Evolutionary conservation across 192 early-diverging fungal genomes (phyloP).

Genomic region (Backusella tarrabulga): DNA sequence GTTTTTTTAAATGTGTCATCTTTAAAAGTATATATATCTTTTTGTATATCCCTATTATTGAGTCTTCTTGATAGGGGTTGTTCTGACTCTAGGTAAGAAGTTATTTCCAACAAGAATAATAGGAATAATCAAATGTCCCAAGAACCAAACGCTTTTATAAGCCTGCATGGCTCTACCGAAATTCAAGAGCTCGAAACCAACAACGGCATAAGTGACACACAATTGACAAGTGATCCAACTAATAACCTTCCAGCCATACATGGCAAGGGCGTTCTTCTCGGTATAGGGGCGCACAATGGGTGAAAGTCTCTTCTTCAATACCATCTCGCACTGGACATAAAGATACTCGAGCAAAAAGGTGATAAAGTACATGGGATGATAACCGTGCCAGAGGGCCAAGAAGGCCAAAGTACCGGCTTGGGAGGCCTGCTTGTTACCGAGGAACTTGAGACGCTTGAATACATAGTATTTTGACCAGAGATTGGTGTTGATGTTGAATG

Average conservation of each 20-base stretch:
- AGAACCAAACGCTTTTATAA: slow-evolving; percentile 29
- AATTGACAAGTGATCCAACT: slow-evolving; percentile 46
- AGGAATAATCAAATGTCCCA: slow-evolving; percentile 29
- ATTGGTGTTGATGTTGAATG: slow-evolving; percentile 70
- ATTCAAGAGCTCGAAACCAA: slow-evolving; percentile 49
- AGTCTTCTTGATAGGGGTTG: slow-evolving; percentile 5
- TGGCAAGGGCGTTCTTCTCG: slow-evolving; percentile 21
- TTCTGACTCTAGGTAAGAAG: slow-evolving; percentile 3
- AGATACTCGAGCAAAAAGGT: slow-evolving; percentile 59
- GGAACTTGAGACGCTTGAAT: slow-evolving; percentile 56
- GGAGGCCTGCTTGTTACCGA: slow-evolving; percentile 57
- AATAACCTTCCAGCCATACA: slow-evolving; percentile 27
- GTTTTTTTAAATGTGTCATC: not conserved
- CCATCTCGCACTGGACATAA: slow-evolving; percentile 49
- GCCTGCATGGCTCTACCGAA: slow-evolving; percentile 22
- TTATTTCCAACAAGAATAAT: slow-evolving; percentile 15
- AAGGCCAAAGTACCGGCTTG: slow-evolving; percentile 45
- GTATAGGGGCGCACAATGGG: slow-evolving; percentile 35
- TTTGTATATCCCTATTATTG: not conserved
- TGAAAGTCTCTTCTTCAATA: slow-evolving; percentile 31
- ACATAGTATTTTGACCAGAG: slow-evolving; percentile 61
- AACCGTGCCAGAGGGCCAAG: slow-evolving; percentile 66
- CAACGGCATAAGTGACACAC: slow-evolving; percentile 46
- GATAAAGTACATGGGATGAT: slow-evolving; percentile 55
- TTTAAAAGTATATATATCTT: not conserved